These are phyloP conservation scores for Coelastrella sp. DNA, from an alignment of 139 green algal species.

Conservation along the genomic window DNA sequence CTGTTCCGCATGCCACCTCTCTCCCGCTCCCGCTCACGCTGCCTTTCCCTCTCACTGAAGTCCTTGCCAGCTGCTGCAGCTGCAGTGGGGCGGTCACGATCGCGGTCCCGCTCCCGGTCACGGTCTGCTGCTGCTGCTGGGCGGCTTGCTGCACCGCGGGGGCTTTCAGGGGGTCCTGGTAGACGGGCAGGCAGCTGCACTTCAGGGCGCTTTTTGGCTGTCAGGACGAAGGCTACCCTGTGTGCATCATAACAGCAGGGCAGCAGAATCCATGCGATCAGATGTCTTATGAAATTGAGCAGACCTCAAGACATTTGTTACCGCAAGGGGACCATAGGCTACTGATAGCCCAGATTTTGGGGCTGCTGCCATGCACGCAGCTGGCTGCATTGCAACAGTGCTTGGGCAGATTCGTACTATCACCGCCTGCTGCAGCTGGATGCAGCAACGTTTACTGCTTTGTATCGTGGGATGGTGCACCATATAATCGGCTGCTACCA, in stretches of 20 bases:
- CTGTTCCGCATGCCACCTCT: not conserved
- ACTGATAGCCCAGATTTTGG: too few relatives aligned
- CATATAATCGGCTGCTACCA: not conserved
- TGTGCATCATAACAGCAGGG: not conserved
- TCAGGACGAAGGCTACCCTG: constrained; percentile 38
- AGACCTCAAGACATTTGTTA: too few relatives aligned
- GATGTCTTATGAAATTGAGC: too few relatives aligned
- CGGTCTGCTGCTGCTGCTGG: constrained; percentile 22
- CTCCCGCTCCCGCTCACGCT: not conserved
- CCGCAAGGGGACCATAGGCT: too few relatives aligned
- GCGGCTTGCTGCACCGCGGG: not conserved
- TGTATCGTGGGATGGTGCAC: too few relatives aligned
- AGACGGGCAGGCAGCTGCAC: constrained; percentile 21
- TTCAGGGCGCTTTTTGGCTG: constrained; percentile 43
- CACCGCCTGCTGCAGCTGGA: too few relatives aligned
- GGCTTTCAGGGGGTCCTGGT: constrained; percentile 7
- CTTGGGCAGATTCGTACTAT: too few relatives aligned
- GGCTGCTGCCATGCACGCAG: too few relatives aligned
- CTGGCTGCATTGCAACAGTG: too few relatives aligned
- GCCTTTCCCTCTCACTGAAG: not conserved
- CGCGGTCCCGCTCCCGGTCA: constrained; percentile 23
- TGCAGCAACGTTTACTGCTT: too few relatives aligned
- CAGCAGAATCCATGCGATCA: too few relatives aligned
- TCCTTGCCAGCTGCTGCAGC: not conserved
- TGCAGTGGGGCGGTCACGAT: not conserved